Evolutionary conservation across 805 yeast genomes (phyloP), one percentile per base, ranked within the genome.

Genomic region (Scheffersomyces spartinae): DNA sequence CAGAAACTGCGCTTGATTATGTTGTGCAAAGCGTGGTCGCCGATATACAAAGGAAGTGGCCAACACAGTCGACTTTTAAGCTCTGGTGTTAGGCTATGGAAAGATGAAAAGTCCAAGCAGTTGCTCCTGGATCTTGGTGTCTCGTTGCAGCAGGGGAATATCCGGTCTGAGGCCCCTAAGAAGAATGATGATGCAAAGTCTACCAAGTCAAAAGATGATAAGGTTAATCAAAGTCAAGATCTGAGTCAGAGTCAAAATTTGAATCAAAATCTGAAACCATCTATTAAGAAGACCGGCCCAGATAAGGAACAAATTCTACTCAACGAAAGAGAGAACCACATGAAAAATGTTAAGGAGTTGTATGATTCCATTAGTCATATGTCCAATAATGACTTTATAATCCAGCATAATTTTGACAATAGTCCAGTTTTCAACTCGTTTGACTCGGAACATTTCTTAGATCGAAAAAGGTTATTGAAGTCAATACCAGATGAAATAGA

Each of bases 401-500:
- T 56, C 13, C 64, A 58, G 29, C 41, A 42, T 25, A 51, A 45
- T 29, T 38, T 58, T 21, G 61, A 54, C 29, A 42, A 48, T 24
- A 56, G 55, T n/a, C 30, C 42, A 21, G 60, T 47, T 29, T 52
- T 56, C 28, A 44, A 47, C 19, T 42, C 55, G 11, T 45, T 45
- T 28, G 43, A 50, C 4, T 46, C 58, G 8, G 49, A 49, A 14
- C 62, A 54, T 38, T 52, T 41, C 33, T 33, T 56, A 15, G 55
- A 57, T 33, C 34, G 65, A 25, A 44, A 43, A 24, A 33, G 36
- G 12, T 29, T 52, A 9, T 35, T 57, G 13, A 40, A 49, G 17
- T 42, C 34, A 16, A 36, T 59, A 9, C 64, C 65, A 0, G 53
- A 55, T 26, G 57, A 48, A 31, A 39, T 56, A 7, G 61, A 59